Evolutionary conservation across 129 eudicot species (phyloP), one percentile per base, ranked within the genome.

Genomic region (Lactuca saligna): DNA sequence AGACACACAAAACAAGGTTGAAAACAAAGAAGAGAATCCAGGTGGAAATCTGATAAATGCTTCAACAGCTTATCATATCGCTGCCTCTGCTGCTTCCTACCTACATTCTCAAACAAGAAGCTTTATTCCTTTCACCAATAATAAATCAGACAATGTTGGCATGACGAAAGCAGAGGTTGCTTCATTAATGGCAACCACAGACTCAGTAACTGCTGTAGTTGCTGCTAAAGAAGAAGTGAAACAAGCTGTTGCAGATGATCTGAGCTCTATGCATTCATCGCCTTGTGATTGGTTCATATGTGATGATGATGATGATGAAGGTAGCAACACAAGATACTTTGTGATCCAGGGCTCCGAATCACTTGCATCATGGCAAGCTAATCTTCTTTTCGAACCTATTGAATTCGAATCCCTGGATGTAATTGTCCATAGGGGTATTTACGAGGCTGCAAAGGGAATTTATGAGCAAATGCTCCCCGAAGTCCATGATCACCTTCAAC

Each of bases 161-260:
- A 78, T 82, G 79, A 78, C 70, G 29, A 79, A 79, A 53, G 79
- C 78, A 9, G 91, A 91, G 13, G 70, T 88, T 75, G 96, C 97
- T 42, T 84, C 96, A 6, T 76, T 88, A 10, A 88, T 91, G 96
- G 97, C 96, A 7, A 83, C 98, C 70, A 91, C 96, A 7, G 95
- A 86, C 67, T 84, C 96, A 4, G 95, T 92, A 35, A 88, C 98
- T 17, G 83, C 96, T 39, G 98, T 93, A 16, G 98, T 93, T 56
- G 98, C 97, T 29, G 98, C 98, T 3, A 87, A 93, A 73, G 99
- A 93, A 80, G 99, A 89, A 80, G 95, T 93, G 38, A 93, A 93
- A 80, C 99, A 93, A 66, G 99, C 97, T 42, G 99, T 93, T 71
- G 99, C 97, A 2, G 97, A 89, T 76, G 95, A 93, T 82, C 71